Evolutionary conservation across 106 monocot genomes (phyloP), one percentile per base, ranked within the genome.

Genomic region (Acanthochlamys bracteata): DNA sequence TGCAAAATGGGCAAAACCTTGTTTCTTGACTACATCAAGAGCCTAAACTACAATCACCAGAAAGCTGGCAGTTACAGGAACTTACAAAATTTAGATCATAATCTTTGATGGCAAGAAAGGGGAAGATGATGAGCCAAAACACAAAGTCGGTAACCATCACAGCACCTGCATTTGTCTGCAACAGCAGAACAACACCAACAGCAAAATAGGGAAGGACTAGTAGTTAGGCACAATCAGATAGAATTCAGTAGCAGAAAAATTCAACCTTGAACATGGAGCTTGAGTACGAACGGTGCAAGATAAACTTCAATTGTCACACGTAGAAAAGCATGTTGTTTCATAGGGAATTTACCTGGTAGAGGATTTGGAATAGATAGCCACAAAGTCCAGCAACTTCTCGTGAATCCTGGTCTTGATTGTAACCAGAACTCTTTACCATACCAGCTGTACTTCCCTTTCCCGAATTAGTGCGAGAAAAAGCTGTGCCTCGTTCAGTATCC

Each of bases 131-230:
- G 12, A 92, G 72, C 98, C 98, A 99, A 78, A 99, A 99, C 42
- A 99, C 88, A 58, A 73, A 85, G 73, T 99, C 98, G 11, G 98
- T 99, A 19, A 99, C 76, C 72, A 99, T 79, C 73, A 99, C 92
- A 57, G 98, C 98, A 62, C 98, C 98, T 71, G 98, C 98, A 81
- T 79, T 99, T 64, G 77, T 92, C n/a, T 15, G n/a, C 17, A 51
- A 51, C n/a, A 19, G n/a, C 17, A 19, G n/a, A 51, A 15, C 51
- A 51, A 51, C 51, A 51, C 51, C 51, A 51, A 19, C 51, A 51
- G 8, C 51, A 51, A 19, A 51, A 51, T 51, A 33, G 33, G 33
- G 33, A 33, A 33, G 33, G 33, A 33, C 33, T 33, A 33, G 33
- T 33, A 33, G 33, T 33, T 33, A 33, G 33, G 33, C 33, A 33